Percentiles rank a stretch among this genome's conserved stretches.
phyloP scores from a whole-genome alignment of 345 rosid species.

The Erysimum cheiranthoides region DNA sequence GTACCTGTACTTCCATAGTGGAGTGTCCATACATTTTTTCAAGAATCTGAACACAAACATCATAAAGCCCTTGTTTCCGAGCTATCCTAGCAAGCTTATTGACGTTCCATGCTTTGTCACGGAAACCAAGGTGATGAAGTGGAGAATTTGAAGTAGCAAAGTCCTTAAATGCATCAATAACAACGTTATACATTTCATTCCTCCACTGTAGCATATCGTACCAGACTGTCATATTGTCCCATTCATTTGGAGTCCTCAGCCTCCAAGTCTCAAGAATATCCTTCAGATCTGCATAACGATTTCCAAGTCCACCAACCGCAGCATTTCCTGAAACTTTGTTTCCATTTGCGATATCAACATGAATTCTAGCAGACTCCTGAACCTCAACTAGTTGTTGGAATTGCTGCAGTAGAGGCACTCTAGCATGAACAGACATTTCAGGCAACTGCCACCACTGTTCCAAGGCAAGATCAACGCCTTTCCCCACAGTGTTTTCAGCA shows the following conservation, averaged over 20 bases:
- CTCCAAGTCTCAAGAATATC: slow-evolving; percentile 99
- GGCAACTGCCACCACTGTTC: slow-evolving; percentile 99
- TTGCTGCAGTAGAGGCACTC: slow-evolving; percentile 95
- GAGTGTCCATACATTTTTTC: slow-evolving; percentile 99
- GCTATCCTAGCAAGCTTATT: slow-evolving; percentile 97
- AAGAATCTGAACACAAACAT: slow-evolving; percentile 89
- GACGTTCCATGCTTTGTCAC: slow-evolving; percentile 99
- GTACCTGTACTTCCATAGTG: slow-evolving; percentile 99
- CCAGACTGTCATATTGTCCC: slow-evolving; percentile 99
- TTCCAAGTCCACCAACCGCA: slow-evolving; percentile 73
- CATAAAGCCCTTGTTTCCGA: slow-evolving; percentile 95
- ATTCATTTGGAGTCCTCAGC: slow-evolving; percentile 94
- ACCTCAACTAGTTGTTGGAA: slow-evolving; percentile 98
- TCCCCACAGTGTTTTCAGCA: slow-evolving; percentile 88
- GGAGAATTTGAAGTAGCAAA: slow-evolving; percentile 69
- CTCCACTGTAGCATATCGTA: slow-evolving; percentile 98
- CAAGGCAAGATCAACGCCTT: slow-evolving; percentile 96
- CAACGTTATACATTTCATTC: slow-evolving; percentile 94
- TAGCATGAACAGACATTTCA: slow-evolving; percentile 95
- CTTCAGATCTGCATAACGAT: slow-evolving; percentile 90
- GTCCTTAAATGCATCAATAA: slow-evolving; percentile 95
- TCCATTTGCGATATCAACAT: slow-evolving; percentile 89
- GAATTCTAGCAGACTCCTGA: slow-evolving; percentile 93
- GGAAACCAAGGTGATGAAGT: slow-evolving; percentile 96
- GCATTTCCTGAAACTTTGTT: slow-evolving; percentile 71